Evolutionary conservation across 2,329 filamentous ascomycete species (phyloP).

Genomic region (Orbilia javanica): DNA sequence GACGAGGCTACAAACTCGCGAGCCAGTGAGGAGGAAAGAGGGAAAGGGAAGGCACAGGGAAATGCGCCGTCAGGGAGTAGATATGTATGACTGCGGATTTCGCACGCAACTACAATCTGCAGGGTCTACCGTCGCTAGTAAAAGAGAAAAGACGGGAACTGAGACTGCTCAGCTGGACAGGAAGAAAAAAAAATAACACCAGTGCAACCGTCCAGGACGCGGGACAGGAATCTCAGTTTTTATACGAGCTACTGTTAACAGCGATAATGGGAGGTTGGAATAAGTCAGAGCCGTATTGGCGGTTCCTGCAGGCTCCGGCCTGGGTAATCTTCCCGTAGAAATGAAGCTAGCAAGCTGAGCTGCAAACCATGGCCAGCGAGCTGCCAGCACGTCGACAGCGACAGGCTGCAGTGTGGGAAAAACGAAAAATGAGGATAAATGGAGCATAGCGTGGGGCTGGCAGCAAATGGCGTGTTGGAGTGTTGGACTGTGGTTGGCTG

Average conservation of each 20-base stretch:
- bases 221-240: constrained; percentile 47
- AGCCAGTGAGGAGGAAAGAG: constrained; percentile 16
- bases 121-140: constrained; percentile 7
- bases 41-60: constrained; percentile 10
- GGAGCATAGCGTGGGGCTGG: constrained; percentile 33
- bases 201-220: constrained; percentile 38
- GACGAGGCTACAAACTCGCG: neutral
- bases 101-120: constrained; percentile 4
- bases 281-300: constrained; percentile 47
- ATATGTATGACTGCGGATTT: constrained; percentile 30
- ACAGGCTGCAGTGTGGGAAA: constrained; percentile 20
- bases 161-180: constrained; percentile 51
- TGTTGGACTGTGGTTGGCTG: constrained; percentile 42
- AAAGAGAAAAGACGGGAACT: constrained; percentile 43
- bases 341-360: constrained; percentile 30
- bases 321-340: constrained; percentile 53
- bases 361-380: constrained; percentile 32
- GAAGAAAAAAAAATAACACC: constrained; percentile 4
- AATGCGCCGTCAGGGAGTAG: constrained; percentile 35
- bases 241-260: constrained; percentile 30
- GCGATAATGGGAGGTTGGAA: constrained; percentile 33
- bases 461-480: constrained; percentile 38
- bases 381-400: constrained; percentile 34
- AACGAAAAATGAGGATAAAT: constrained; percentile 13
- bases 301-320: constrained; percentile 39